These are phyloP conservation scores for Stemphylium vesicarium DNA, from an alignment of 2,329 filamentous ascomycete genomes.

Conservation along the genomic window DNA sequence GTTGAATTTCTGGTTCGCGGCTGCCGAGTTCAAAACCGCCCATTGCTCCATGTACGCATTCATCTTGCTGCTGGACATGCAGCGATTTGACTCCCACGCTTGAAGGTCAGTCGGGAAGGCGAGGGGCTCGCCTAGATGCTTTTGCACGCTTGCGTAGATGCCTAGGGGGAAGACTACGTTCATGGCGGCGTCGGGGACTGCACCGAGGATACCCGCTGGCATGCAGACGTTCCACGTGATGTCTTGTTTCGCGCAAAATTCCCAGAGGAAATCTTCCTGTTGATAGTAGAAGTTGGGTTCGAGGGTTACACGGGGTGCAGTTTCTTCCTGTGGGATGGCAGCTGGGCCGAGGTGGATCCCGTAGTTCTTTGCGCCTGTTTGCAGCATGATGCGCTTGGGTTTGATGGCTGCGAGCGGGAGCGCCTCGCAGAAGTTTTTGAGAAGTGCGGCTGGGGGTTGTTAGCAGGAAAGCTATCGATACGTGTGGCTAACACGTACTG, in stretches of 20 bases:
- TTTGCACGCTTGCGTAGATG: constrained; percentile 58
- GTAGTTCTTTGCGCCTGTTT: constrained; percentile 62
- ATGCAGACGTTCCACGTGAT: constrained; percentile 57
- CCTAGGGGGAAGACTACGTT: constrained; percentile 58
- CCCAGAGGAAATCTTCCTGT: constrained; percentile 58
- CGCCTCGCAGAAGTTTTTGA: constrained; percentile 57
- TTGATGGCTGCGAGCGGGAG: constrained; percentile 52
- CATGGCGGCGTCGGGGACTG: constrained; percentile 58
- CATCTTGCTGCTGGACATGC: constrained; percentile 54
- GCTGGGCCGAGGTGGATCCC: constrained; percentile 56
- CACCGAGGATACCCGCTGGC: constrained; percentile 58
- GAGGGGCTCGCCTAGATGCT: constrained; percentile 50
- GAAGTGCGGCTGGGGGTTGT: neutral
- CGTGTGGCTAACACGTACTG: neutral
- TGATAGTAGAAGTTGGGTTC: constrained; percentile 63
- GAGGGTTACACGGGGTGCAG: constrained; percentile 51
- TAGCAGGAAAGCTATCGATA: too few relatives aligned
- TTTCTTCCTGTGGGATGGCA: constrained; percentile 54
- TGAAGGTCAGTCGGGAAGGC: constrained; percentile 54
- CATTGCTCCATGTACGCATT: constrained; percentile 61
- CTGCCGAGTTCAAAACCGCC: constrained; percentile 53
- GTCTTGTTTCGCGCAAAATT: constrained; percentile 50
- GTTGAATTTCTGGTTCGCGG: constrained; percentile 58
- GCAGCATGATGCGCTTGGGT: constrained; percentile 57
- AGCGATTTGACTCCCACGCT: constrained; percentile 54